These are phyloP conservation scores for Arachnomyces sp. DNA, from an alignment of 2,329 filamentous ascomycete genomes.

Conservation along the genomic window DNA sequence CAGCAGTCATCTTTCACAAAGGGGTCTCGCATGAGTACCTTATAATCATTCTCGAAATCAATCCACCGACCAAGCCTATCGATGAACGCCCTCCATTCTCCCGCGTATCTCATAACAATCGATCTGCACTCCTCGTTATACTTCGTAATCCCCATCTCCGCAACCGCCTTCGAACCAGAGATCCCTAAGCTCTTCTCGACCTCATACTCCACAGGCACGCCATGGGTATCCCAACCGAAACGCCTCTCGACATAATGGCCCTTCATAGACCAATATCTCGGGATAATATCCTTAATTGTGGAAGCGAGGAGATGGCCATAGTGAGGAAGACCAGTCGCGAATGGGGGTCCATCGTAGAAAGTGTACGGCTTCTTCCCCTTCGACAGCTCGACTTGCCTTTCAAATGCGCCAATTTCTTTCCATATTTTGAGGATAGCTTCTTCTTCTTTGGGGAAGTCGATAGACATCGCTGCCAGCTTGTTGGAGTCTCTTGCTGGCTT, in stretches of 20 bases:
- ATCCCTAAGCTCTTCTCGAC: slow-evolving; percentile 95
- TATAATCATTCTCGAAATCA: slow-evolving; percentile 96
- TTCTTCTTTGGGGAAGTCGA: slow-evolving; percentile 90
- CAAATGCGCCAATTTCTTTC: slow-evolving; percentile 88
- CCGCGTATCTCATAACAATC: slow-evolving; percentile 85
- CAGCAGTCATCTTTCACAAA: slow-evolving; percentile 4
- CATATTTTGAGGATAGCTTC: slow-evolving; percentile 75
- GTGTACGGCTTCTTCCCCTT: slow-evolving; percentile 76
- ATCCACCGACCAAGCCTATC: slow-evolving; percentile 90
- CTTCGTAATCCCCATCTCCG: slow-evolving; percentile 73
- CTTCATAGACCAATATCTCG: slow-evolving; percentile 96
- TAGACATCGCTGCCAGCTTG: slow-evolving; percentile 55
- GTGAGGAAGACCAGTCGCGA: slow-evolving; percentile 62
- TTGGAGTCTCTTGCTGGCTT: slow-evolving; percentile 4
- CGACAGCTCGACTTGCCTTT: slow-evolving; percentile 78
- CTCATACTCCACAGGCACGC: slow-evolving; percentile 90
- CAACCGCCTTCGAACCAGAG: slow-evolving; percentile 76
- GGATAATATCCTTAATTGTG: slow-evolving; percentile 95
- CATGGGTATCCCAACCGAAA: slow-evolving; percentile 94
- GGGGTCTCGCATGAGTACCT: slow-evolving; percentile 42
- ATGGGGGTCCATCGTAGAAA: slow-evolving; percentile 85
- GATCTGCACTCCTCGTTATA: slow-evolving; percentile 89
- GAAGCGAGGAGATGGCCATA: slow-evolving; percentile 76
- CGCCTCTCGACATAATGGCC: slow-evolving; percentile 84
- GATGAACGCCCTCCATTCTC: slow-evolving; percentile 81